These are phyloP conservation scores for Penicillium freii DNA, from an alignment of 2,329 filamentous ascomycete genomes.

Conservation along the genomic window DNA sequence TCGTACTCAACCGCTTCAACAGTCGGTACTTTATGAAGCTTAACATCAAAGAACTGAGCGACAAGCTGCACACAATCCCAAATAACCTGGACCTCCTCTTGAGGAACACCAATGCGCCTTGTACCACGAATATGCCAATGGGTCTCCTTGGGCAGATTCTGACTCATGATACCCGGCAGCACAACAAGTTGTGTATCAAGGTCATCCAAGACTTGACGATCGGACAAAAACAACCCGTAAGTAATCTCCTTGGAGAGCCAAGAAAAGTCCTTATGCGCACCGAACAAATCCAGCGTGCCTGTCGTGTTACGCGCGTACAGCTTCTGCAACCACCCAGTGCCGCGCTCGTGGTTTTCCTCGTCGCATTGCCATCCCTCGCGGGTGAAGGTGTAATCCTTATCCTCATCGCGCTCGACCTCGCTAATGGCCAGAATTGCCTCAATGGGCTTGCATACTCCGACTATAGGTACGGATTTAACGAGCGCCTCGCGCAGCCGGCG, in stretches of 20 bases:
- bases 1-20: conserved; percentile 35
- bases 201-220: conserved; percentile 42
- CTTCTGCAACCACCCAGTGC: conserved; percentile 55
- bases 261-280: conserved; percentile 53
- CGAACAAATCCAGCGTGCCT: conserved; percentile 33
- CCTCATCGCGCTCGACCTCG: conserved; percentile 53
- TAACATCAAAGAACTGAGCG: conserved; percentile 28
- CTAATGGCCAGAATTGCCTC: conserved; percentile 59
- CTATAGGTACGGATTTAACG: conserved; percentile 57
- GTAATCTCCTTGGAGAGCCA: conserved; percentile 72
- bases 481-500: conserved; percentile 54
- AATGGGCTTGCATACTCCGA: conserved; percentile 63
- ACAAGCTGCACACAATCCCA: conserved; percentile 34
- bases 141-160: conserved; percentile 43
- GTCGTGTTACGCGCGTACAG: conserved; percentile 54
- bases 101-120: conserved; percentile 40
- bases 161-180: conserved; percentile 46
- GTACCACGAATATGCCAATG: conserved; percentile 49
- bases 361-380: conserved; percentile 61
- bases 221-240: conserved; percentile 58
- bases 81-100: conserved; percentile 42
- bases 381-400: conserved; percentile 56
- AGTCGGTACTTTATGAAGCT: conserved; percentile 32
- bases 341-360: conserved; percentile 54
- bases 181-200: conserved; percentile 48